Conservation (phyloP, 768 basidiomycete species). For the Pleurotus giganteus region DNA sequence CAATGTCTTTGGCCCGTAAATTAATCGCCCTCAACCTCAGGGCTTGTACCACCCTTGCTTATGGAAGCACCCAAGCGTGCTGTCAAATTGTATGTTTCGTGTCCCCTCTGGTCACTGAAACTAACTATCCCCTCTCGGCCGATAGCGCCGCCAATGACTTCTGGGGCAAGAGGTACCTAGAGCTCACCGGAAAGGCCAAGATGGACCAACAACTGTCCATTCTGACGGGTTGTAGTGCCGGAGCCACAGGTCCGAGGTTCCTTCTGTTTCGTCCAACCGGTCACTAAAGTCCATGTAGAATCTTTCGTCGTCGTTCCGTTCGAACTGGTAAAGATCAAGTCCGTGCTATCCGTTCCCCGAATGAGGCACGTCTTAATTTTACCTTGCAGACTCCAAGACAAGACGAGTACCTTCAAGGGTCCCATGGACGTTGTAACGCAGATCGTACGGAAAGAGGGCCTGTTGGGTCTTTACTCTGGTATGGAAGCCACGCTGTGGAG, state of each 20-base stretch:
- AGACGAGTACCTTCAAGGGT: constrained; percentile 84
- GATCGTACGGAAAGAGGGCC: constrained; percentile 72
- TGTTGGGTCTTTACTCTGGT: constrained; percentile 86
- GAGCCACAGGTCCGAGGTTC: constrained; percentile 61
- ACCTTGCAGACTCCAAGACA: constrained; percentile 79
- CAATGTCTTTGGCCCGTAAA: neutral
- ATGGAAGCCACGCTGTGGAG: constrained; percentile 99
- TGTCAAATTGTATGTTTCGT: constrained; percentile 75
- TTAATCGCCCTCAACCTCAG: constrained; percentile 31
- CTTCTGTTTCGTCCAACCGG: neutral
- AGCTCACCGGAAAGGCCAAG: constrained; percentile 63
- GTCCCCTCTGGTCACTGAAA: neutral
- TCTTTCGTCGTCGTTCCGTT: constrained; percentile 95
- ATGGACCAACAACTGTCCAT: constrained; percentile 91
- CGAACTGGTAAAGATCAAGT: constrained; percentile 92
- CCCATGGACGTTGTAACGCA: constrained; percentile 89
- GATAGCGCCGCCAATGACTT: constrained; percentile 85
- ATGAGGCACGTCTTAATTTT: neutral
- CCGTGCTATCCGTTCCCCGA: constrained; percentile 10
- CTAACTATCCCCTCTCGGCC: constrained; percentile 10
- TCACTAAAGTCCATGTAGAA: constrained; percentile 38
- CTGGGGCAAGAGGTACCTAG: constrained; percentile 84
- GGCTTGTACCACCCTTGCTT: constrained; percentile 92
- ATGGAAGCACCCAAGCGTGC: constrained; percentile 98
- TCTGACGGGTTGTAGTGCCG: constrained; percentile 89